phyloP scores from a whole-genome alignment of 345 rosid species.

The Salix arbutifolia region DNA sequence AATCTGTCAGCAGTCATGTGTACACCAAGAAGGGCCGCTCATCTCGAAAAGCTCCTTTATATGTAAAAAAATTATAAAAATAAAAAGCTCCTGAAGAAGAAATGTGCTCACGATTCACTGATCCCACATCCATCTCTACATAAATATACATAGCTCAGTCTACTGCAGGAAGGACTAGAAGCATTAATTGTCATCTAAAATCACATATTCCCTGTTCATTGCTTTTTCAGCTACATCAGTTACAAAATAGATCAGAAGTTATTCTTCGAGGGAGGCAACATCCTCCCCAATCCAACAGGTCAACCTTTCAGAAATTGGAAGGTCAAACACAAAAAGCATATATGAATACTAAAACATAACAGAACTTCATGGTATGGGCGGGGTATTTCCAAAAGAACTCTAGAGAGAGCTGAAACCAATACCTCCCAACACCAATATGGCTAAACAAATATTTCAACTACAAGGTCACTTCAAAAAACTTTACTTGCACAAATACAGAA shows the following conservation, averaged over 20 bases:
- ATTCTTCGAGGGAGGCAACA: neutral
- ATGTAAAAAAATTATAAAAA: no score
- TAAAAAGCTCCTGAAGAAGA: no score
- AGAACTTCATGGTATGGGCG: neutral
- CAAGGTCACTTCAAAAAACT: neutral
- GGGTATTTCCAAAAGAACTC: no score
- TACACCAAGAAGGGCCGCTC: no score
- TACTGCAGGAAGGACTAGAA: no score
- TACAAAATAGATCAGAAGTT: neutral
- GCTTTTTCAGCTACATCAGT: neutral
- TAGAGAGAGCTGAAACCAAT: neutral
- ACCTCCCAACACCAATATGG: neutral
- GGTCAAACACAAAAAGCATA: neutral
- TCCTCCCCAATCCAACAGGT: neutral
- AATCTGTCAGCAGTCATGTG: no score
- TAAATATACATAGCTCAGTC: no score
- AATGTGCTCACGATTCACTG: no score
- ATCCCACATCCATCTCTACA: no score
- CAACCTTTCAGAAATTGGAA: neutral
- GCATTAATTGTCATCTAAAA: neutral
- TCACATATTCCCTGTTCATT: neutral
- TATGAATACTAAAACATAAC: neutral
- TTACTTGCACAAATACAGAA: neutral
- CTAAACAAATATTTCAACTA: neutral
- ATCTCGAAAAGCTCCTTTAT: no score